Evolutionary conservation across 345 rosid species (phyloP).

Genomic region (Aquilaria malaccensis): DNA sequence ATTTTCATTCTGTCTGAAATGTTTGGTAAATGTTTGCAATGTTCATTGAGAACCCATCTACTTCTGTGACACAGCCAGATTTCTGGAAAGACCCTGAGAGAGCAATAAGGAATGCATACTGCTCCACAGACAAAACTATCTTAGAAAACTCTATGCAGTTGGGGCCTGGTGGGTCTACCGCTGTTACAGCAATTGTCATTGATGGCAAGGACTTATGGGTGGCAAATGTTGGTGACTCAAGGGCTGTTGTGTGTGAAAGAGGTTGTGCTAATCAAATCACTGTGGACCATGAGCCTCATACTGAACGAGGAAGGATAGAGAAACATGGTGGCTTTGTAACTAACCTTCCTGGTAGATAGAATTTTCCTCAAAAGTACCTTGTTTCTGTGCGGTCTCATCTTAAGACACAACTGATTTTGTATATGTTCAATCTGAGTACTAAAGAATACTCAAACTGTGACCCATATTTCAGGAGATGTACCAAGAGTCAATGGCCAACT

Average conservation of each 20-base stretch:
- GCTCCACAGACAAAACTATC: conserved; percentile 37
- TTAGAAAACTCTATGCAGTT: conserved; percentile 44
- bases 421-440: too few relatives aligned
- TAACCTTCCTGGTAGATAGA: conserved; percentile 36
- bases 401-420: too few relatives aligned
- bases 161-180: conserved; percentile 60
- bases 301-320: conserved; percentile 41
- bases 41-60: not conserved
- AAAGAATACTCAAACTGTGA: conserved; percentile 4
- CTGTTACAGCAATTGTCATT: conserved; percentile 51
- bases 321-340: conserved; percentile 51
- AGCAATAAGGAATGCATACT: conserved; percentile 43
- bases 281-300: conserved; percentile 46
- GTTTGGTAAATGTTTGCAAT: not conserved
- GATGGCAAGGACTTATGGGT: conserved; percentile 60
- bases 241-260: conserved; percentile 53
- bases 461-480: conserved; percentile 44
- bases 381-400: too few relatives aligned
- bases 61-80: conserved; percentile 25
- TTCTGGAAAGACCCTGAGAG: conserved; percentile 38
- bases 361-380: not conserved
- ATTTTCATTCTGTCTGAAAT: not conserved
- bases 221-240: conserved; percentile 54
- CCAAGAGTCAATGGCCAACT: conserved; percentile 59
- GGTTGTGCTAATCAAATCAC: conserved; percentile 50